These are phyloP conservation scores for Xylariaceae sp. DNA, from an alignment of 2,329 filamentous ascomycete genomes.

Conservation along the genomic window DNA sequence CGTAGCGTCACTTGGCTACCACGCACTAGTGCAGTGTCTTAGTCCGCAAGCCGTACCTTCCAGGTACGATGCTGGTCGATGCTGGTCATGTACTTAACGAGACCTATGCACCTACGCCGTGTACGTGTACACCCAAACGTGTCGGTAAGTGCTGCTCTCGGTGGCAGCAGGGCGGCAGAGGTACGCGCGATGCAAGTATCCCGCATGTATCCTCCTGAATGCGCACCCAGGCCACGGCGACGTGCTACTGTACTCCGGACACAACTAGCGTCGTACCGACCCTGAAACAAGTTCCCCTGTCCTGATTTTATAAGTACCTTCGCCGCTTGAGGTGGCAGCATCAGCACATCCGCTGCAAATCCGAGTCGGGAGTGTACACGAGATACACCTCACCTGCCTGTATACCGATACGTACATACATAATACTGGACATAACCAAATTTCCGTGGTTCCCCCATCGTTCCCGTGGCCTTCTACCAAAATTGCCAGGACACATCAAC, in stretches of 20 bases:
- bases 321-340: conserved; percentile 18
- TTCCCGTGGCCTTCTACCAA: conserved; percentile 25
- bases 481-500: conserved; percentile 13
- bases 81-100: neutral
- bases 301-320: conserved; percentile 10
- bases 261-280: neutral
- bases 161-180: no score
- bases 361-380: conserved; percentile 1
- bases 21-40: no score
- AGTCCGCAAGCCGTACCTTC: no score
- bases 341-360: conserved; percentile 8
- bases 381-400: neutral
- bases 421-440: neutral
- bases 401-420: neutral
- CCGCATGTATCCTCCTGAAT: neutral
- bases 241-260: neutral
- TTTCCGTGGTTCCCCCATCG: conserved; percentile 18
- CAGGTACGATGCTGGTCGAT: no score
- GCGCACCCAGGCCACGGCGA: neutral
- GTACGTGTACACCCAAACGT: no score
- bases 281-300: conserved; percentile 8
- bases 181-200: neutral
- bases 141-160: no score
- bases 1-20: neutral
- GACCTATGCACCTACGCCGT: neutral